phyloP scores from a whole-genome alignment of 805 yeast genomes.

The Saccharomycopsis olivae region DNA sequence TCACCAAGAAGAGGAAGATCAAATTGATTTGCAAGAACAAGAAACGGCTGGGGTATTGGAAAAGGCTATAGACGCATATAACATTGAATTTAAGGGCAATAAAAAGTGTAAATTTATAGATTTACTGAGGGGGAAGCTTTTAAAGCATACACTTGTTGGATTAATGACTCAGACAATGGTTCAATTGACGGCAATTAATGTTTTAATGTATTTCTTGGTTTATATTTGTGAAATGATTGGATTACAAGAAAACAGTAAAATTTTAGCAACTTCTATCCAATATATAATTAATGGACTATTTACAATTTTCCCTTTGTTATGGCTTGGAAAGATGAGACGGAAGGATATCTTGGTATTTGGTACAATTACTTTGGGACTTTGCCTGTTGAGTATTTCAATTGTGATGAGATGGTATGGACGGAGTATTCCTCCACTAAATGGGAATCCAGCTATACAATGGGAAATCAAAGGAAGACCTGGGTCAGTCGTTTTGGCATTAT shows the following conservation, averaged over 20 bases:
- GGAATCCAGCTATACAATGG: conserved; percentile 29
- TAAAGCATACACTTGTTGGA: conserved; percentile 30
- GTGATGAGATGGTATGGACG: conserved; percentile 30
- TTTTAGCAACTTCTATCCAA: conserved; percentile 29
- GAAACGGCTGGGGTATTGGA: conserved; percentile 16
- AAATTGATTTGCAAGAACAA: not conserved
- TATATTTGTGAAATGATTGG: conserved; percentile 41
- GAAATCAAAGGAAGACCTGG: conserved; percentile 30
- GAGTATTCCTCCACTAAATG: conserved; percentile 23
- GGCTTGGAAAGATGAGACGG: conserved; percentile 35
- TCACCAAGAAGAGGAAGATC: not conserved
- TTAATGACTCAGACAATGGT: conserved; percentile 29
- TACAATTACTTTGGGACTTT: conserved; percentile 26
- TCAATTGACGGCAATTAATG: conserved; percentile 36
- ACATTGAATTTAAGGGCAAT: conserved; percentile 9
- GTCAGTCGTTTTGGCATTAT: conserved; percentile 32
- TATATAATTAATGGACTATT: conserved; percentile 32
- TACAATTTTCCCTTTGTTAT: conserved; percentile 33
- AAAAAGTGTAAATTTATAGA: conserved; percentile 6
- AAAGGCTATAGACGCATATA: conserved; percentile 22
- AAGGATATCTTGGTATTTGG: conserved; percentile 39
- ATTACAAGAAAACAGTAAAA: conserved; percentile 25
- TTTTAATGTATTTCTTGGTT: conserved; percentile 34
- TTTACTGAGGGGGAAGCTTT: conserved; percentile 20
- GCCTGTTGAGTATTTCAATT: conserved; percentile 27